phyloP scores from a whole-genome alignment of 768 basidiomycete species.

The Tylopilus balloui region DNA sequence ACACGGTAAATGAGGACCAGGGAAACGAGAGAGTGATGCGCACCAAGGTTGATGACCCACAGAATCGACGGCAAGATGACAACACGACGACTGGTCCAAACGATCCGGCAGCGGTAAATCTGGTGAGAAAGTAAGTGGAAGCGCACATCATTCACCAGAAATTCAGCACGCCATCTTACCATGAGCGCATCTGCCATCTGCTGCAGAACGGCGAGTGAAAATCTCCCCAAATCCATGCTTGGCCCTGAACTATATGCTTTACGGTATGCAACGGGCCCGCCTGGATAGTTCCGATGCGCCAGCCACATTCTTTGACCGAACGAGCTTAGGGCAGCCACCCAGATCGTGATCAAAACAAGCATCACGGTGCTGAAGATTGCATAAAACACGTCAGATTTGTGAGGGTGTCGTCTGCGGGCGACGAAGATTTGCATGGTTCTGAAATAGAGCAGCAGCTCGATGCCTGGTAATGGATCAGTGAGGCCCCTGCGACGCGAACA shows the following conservation, averaged over 20 bases:
- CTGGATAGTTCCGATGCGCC: constrained; percentile 27
- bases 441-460: constrained; percentile 17
- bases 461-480: constrained; percentile 1
- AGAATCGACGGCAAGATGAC: constrained; percentile 13
- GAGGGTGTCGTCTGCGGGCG: neutral
- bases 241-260: neutral
- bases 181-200: constrained; percentile 30
- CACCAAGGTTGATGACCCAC: constrained; percentile 16
- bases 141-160: neutral
- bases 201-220: constrained; percentile 18
- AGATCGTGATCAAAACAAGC: constrained; percentile 28
- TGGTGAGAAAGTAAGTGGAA: constrained; percentile 10
- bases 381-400: constrained; percentile 10
- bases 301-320: constrained; percentile 32
- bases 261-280: constrained; percentile 19
- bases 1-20: neutral
- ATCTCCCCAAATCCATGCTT: neutral
- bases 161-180: constrained; percentile 3
- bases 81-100: constrained; percentile 26
- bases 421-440: constrained; percentile 10
- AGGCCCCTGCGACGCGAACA: neutral
- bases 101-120: constrained; percentile 36
- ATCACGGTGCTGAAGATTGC: constrained; percentile 15
- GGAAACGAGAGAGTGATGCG: neutral
- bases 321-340: constrained; percentile 6